Base-by-base conservation (phyloP, 2,329 filamentous ascomycete genomes). In the Paracoccidioides lutzii region DNA sequence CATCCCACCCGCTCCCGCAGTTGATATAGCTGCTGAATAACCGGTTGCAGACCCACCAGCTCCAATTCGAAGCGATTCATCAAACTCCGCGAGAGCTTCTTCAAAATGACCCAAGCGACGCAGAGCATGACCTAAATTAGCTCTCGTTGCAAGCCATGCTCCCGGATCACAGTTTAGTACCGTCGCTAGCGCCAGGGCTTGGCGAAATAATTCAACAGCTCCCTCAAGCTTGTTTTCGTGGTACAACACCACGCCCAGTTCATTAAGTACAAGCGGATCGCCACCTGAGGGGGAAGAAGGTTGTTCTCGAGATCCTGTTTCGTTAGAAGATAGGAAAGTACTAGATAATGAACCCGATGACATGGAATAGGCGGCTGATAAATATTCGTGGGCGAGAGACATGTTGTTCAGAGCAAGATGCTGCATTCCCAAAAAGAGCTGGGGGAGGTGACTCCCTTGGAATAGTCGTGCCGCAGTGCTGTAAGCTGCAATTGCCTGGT, bases 341-440 rank as follows among this genome's bases (percentile, higher is more conserved):
- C 62, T 64, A 5, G 68, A 64, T 3, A 67, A 59, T 15, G 69
- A 66, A 1, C 73, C 72, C 4, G 73, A 74, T 10, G 73, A 75
- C 73, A 75, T 75, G 5, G 81, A 78, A 68, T 93, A 94, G 0
- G 93, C 90, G 3, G 89, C 90, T 64, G 88, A 90, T 46, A 97
- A 80, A 68, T 97, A 98, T 69, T 98, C 93, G 61, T 94, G 87
- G 0, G 94, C 93, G 14, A 97, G 79, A 0, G 84, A 84, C 81
- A 97, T 88, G 65, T 98, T 97, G 71, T 95, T 95, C 58, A 98
- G 79, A 15, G 91, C 89, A 50, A 97, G 84, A 71, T 98, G 94
- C 69, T 98, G 94, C 93, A 98, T 98, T 5, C 94, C 93, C 32
- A 98, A 75, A 69, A 97, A 98, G 2, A 98, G 81, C 66, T 95